Percentiles rank a stretch among this genome's conserved stretches.
phyloP scores from a whole-genome alignment of 2,329 filamentous ascomycete genomes.

The Hortaea sp. region DNA sequence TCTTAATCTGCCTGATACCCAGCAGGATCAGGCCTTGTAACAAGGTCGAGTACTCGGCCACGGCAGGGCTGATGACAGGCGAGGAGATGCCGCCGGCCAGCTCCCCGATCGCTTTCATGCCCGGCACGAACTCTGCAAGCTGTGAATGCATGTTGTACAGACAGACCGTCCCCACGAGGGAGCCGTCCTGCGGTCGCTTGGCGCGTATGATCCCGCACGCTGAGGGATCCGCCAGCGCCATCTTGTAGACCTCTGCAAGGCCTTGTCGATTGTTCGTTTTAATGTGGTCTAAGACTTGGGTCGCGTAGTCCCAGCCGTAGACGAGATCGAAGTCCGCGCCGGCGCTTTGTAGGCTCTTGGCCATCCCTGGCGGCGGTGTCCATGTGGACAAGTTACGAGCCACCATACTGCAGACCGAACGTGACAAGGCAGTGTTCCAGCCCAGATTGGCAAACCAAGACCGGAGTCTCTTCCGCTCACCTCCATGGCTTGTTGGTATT shows the following conservation, averaged over 20 bases:
- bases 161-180: constrained; percentile 68
- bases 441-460: constrained; percentile 84
- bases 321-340: constrained; percentile 76
- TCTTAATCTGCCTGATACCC: constrained; percentile 73
- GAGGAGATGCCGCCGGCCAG: constrained; percentile 68
- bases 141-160: constrained; percentile 62
- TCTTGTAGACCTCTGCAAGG: constrained; percentile 67
- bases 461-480: constrained; percentile 51
- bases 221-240: constrained; percentile 60
- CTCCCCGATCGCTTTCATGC: constrained; percentile 49
- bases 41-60: constrained; percentile 58
- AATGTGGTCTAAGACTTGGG: constrained; percentile 64
- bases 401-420: constrained; percentile 59
- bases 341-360: constrained; percentile 60
- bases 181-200: constrained; percentile 56
- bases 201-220: constrained; percentile 75
- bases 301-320: constrained; percentile 66
- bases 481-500: constrained; percentile 58
- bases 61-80: constrained; percentile 61
- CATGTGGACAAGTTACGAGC: constrained; percentile 64
- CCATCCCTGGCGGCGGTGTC: constrained; percentile 66
- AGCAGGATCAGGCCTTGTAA: constrained; percentile 73
- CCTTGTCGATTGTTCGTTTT: constrained; percentile 65
- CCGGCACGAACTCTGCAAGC: constrained; percentile 60
- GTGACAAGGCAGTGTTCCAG: constrained; percentile 64